A percentile compares a stretch with the other conserved stretches of the same genome.
phyloP scores from a whole-genome alignment of 805 yeast genomes.

The Brettanomyces sp. region DNA sequence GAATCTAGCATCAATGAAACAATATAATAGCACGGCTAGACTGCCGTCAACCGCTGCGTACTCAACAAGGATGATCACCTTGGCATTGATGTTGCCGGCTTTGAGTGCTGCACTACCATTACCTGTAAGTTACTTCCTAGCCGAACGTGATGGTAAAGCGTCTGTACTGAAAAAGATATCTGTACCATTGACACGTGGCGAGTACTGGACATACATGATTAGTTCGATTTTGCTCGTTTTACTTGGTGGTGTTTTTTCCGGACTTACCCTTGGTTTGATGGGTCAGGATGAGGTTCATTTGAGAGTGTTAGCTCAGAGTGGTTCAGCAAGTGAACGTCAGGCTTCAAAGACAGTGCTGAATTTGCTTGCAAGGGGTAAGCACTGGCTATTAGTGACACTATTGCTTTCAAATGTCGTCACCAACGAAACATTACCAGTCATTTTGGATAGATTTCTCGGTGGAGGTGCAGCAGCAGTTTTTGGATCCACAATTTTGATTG shows the following conservation, averaged over 20 bases:
- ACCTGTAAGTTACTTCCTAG: not conserved
- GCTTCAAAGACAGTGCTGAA: constrained; percentile 65
- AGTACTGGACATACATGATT: constrained; percentile 38
- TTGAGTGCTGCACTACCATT: constrained; percentile 1
- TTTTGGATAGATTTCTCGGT: constrained; percentile 83
- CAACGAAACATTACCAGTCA: constrained; percentile 90
- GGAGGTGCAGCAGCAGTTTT: constrained; percentile 98
- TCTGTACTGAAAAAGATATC: constrained; percentile 10
- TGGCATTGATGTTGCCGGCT: not conserved
- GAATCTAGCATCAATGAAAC: no score
- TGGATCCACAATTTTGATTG: constrained; percentile 85
- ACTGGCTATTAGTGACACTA: constrained; percentile 90
- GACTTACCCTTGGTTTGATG: constrained; percentile 91
- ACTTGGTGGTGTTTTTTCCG: constrained; percentile 87
- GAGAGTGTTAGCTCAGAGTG: constrained; percentile 83
- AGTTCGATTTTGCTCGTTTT: constrained; percentile 56
- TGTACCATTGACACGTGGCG: constrained; percentile 13
- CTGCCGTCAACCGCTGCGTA: no score
- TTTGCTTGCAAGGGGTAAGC: constrained; percentile 77
- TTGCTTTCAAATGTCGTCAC: constrained; percentile 83
- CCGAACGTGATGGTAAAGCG: not conserved
- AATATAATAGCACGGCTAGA: no score
- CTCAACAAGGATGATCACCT: no score
- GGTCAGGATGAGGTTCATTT: constrained; percentile 95
- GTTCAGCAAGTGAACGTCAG: constrained; percentile 58